phyloP scores from a whole-genome alignment of 495 filamentous ascomycete species.

The Penicillium odoratum region DNA sequence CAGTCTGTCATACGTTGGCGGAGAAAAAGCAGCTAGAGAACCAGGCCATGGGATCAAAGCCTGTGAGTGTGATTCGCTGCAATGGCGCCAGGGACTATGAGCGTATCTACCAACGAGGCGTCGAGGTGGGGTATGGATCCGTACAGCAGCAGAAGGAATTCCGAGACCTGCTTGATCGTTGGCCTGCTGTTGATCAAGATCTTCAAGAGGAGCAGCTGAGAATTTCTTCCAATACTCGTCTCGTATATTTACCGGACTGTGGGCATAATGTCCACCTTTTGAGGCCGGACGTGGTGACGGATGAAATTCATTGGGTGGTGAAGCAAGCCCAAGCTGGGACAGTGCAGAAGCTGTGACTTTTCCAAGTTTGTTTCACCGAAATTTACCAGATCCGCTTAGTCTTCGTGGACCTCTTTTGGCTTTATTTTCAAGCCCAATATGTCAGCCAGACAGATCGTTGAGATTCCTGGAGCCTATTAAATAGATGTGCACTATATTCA shows the following conservation, averaged over 20 bases:
- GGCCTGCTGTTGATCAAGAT: slow-evolving; percentile 37
- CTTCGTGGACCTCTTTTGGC: neutral
- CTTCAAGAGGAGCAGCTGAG: slow-evolving; percentile 47
- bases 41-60: slow-evolving; percentile 30
- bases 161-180: slow-evolving; percentile 33
- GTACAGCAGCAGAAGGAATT: slow-evolving; percentile 29
- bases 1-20: slow-evolving; percentile 28
- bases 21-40: slow-evolving; percentile 35
- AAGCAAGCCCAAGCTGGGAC: slow-evolving; percentile 17
- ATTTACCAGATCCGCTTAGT: neutral
- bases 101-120: slow-evolving; percentile 33
- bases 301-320: slow-evolving; percentile 49
- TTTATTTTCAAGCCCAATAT: neutral
- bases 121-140: slow-evolving; percentile 37
- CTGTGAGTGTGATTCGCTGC: slow-evolving; percentile 42
- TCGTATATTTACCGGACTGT: slow-evolving; percentile 43
- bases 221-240: slow-evolving; percentile 35
- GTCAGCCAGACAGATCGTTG: neutral
- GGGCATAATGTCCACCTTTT: slow-evolving; percentile 52
- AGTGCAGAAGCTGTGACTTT: slow-evolving; percentile 1
- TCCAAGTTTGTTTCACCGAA: neutral
- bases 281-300: slow-evolving; percentile 47
- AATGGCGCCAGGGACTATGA: slow-evolving; percentile 32
- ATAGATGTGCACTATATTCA: neutral
- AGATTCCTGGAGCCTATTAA: slow-evolving; percentile 10